Base-by-base conservation (phyloP, 768 basidiomycete species). In the Termitomyces bulborhizus region DNA sequence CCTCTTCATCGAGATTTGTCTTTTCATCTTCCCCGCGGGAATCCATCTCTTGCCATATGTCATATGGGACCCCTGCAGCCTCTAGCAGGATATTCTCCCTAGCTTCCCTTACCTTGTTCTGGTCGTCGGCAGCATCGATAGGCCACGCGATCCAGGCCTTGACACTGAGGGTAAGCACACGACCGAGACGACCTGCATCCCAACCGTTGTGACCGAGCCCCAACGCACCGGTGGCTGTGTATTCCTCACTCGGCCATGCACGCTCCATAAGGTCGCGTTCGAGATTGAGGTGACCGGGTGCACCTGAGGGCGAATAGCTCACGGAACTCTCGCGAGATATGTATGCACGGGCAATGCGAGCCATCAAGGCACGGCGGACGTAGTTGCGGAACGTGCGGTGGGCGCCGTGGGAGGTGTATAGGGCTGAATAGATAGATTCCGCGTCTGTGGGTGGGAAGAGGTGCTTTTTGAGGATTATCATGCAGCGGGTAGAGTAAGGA, bases 31-130 rank as follows among this genome's bases (percentile, higher is more conserved):
- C 84, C 1, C 56, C 53, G 53, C 80, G 73, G 21, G 80, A 78
- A 57, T 90, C 87, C 46, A 86, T 75, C 59, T 89, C 87, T 60
- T 87, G 84, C 13, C 89, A 76, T 4, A 89, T 76, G 58, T 91
- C 90, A 64, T 83, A 85, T 57, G 88, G 62, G 6, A 86, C 78
- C 0, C 84, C 82, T 1, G 86, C 82, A 5, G 81, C 80, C 67
- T 92, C 90, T 44, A 84, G 80, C 54, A 92, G 62, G 44, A 91
- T 76, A 50, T 73, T 77, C 58, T 85, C 84, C 58, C 73, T 75
- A 34, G 74, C 72, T 40, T 69, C 66, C 37, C 58, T 58, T 54
- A 54, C 62, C 42, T 67, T 65, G 55, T 71, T 64, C 66, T 62
- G 63, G 45, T 63, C 65, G 55, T 69, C 66, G 15, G 66, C 70